Conservation (phyloP, 2,329 filamentous ascomycete genomes). For the Apiospora malaysiana region DNA sequence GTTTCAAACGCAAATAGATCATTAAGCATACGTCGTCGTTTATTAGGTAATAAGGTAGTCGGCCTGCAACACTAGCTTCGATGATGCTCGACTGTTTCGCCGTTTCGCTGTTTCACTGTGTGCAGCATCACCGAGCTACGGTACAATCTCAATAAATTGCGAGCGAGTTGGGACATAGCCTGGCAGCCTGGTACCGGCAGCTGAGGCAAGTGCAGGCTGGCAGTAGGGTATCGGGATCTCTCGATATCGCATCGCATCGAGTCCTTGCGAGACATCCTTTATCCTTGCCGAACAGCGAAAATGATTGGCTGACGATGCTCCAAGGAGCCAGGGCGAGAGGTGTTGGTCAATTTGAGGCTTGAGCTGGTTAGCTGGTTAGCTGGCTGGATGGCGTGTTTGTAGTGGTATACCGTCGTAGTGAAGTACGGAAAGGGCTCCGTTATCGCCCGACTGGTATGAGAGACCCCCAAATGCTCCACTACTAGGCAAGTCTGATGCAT, state of each 20-base stretch:
- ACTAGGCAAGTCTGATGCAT: conserved; percentile 13
- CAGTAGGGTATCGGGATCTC: conserved; percentile 2
- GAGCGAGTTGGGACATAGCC: too few species aligned
- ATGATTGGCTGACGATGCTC: neutral
- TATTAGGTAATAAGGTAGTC: neutral
- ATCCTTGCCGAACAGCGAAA: neutral
- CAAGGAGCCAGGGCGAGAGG: neutral
- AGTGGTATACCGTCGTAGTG: too few species aligned
- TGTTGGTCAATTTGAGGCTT: conserved; percentile 16
- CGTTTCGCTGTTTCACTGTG: conserved; percentile 15
- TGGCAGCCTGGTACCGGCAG: neutral
- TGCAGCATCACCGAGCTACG: neutral
- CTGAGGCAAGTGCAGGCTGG: neutral
- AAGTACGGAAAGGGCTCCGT: conserved; percentile 14
- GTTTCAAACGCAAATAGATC: neutral
- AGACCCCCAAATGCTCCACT: neutral
- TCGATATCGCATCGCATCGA: neutral
- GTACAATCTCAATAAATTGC: neutral
- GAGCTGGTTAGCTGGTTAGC: neutral
- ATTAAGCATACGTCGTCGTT: neutral
- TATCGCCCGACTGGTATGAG: conserved; percentile 24
- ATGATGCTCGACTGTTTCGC: neutral
- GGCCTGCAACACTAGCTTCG: conserved; percentile 1
- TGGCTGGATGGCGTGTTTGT: conserved; percentile 9
- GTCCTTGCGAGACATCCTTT: neutral